These are phyloP conservation scores for Xylariaceae sp. DNA, from an alignment of 2,329 filamentous ascomycete species.

Conservation along the genomic window DNA sequence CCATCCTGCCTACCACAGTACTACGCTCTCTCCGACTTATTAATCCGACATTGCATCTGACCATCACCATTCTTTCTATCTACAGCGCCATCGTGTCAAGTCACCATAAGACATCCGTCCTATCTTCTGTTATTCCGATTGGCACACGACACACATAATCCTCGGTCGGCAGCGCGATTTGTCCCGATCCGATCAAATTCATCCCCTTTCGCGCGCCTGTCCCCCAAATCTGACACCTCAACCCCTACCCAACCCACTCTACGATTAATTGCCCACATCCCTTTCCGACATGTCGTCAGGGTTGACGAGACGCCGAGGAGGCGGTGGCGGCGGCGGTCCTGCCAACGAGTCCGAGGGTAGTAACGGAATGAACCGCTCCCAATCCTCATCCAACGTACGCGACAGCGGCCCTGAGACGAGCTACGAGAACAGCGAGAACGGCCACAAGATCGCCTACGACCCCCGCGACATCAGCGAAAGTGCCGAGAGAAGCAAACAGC, in stretches of 20 bases:
- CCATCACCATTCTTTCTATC: too few relatives aligned
- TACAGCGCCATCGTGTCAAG: too few relatives aligned
- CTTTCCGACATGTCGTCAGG: constrained; percentile 41
- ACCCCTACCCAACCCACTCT: background rate
- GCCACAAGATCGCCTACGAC: constrained; percentile 97
- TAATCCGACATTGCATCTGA: background rate
- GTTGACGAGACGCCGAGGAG: constrained; percentile 48
- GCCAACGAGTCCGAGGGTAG: constrained; percentile 55
- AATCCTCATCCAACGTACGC: constrained; percentile 50
- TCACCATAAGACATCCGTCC: too few relatives aligned
- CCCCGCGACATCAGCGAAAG: constrained; percentile 96
- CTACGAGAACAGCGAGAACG: constrained; percentile 89
- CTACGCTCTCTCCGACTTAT: too few relatives aligned
- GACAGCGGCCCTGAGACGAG: constrained; percentile 68
- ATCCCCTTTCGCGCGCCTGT: too few relatives aligned
- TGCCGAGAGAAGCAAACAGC: constrained; percentile 93
- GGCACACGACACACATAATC: too few relatives aligned
- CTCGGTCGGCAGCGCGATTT: too few relatives aligned
- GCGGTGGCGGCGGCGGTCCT: constrained; percentile 51
- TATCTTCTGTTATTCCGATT: too few relatives aligned
- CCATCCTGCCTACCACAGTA: too few relatives aligned
- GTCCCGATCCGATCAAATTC: too few relatives aligned
- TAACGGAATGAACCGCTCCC: constrained; percentile 53
- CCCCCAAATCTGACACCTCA: constrained; percentile 2
- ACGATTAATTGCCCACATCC: constrained; percentile 1